phyloP scores from a whole-genome alignment of 2,329 filamentous ascomycete species.

The Alternaria ventricosa region DNA sequence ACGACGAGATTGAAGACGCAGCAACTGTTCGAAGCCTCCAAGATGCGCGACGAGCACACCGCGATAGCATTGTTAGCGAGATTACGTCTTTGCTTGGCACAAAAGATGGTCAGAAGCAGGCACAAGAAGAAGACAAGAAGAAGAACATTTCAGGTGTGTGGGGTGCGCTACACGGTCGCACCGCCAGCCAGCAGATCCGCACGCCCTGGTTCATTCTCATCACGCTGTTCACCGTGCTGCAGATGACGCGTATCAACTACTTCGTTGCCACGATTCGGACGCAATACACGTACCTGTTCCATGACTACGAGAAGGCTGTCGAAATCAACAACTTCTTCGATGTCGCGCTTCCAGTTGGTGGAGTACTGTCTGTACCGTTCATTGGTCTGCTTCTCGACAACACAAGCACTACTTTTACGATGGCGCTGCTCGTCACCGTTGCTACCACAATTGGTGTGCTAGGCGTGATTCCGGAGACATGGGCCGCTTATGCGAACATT shows the following conservation, averaged over 20 bases:
- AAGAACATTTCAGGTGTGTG: constrained; percentile 79
- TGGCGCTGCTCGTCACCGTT: constrained; percentile 71
- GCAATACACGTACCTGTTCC: constrained; percentile 80
- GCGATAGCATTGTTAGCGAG: constrained; percentile 70
- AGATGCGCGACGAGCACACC: constrained; percentile 64
- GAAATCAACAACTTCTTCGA: constrained; percentile 86
- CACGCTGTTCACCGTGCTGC: constrained; percentile 74
- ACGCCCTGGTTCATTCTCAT: constrained; percentile 88
- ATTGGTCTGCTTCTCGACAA: constrained; percentile 82
- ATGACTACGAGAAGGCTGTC: constrained; percentile 65
- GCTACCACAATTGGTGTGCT: constrained; percentile 79
- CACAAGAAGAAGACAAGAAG: constrained; percentile 69
- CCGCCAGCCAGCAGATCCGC: constrained; percentile 74
- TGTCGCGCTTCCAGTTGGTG: constrained; percentile 80
- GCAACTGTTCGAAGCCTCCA: constrained; percentile 56
- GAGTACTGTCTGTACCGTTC: constrained; percentile 84
- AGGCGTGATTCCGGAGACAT: constrained; percentile 73
- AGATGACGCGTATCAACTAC: constrained; percentile 84
- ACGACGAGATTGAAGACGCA: constrained; percentile 60
- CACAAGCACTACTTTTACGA: constrained; percentile 73
- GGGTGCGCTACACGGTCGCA: constrained; percentile 80
- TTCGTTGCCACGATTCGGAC: constrained; percentile 87
- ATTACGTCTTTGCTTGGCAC: constrained; percentile 77
- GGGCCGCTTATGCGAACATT: constrained; percentile 78
- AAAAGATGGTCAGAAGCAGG: constrained; percentile 67